Evolutionary conservation across 345 rosid genomes (phyloP).

Genomic region (Brassica cretica): DNA sequence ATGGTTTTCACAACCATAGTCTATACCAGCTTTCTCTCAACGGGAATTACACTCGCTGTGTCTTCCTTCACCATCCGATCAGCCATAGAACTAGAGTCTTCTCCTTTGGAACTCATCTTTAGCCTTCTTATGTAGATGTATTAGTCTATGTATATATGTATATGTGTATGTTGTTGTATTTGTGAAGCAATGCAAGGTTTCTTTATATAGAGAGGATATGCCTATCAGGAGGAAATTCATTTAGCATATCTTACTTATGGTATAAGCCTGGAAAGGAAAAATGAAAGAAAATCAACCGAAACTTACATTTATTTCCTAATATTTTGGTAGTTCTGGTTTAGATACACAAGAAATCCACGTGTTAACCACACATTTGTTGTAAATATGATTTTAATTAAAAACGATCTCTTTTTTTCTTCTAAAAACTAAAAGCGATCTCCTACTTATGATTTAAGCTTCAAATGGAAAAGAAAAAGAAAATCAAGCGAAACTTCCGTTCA

Average conservation of each 20-base stretch:
- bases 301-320: not conserved
- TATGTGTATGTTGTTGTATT: not conserved
- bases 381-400: not conserved
- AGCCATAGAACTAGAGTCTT: not conserved
- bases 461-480: not conserved
- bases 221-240: not conserved
- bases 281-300: not conserved
- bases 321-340: not conserved
- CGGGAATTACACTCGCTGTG: conserved; percentile 36
- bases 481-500: not conserved
- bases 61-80: conserved; percentile 24
- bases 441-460: not conserved
- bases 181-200: not conserved
- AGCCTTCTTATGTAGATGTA: not conserved
- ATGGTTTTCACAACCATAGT: conserved; percentile 28
- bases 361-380: not conserved
- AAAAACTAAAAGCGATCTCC: not conserved
- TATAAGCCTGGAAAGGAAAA: not conserved
- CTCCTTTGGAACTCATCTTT: conserved; percentile 31
- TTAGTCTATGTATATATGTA: not conserved
- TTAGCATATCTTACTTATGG: not conserved
- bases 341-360: not conserved
- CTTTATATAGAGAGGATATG: not conserved
- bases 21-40: conserved; percentile 24
- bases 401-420: no score